Evolutionary conservation across 1,284 basidiomycete species (phyloP).

Genomic region (Sporisorium sorghi): DNA sequence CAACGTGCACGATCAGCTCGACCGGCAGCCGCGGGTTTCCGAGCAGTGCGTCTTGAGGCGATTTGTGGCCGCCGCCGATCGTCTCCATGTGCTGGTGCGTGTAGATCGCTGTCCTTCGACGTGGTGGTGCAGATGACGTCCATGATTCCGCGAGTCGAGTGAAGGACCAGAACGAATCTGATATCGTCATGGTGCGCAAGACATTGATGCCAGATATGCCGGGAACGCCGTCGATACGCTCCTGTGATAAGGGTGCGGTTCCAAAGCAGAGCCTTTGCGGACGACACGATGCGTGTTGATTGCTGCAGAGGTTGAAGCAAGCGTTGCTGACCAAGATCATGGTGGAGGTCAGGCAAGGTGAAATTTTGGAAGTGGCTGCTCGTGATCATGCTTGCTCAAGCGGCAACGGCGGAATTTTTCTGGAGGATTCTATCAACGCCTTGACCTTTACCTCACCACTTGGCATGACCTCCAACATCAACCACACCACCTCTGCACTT

Average conservation of each 20-base stretch:
- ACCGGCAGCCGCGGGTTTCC: slow-evolving; percentile 23
- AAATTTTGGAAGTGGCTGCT: slow-evolving; percentile 1
- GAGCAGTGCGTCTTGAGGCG: not conserved
- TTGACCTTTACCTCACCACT: not conserved
- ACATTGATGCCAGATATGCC: slow-evolving; percentile 10
- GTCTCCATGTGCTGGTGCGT: slow-evolving; percentile 45
- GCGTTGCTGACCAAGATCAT: slow-evolving; percentile 12
- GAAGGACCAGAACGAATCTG: slow-evolving; percentile 36
- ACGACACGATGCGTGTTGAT: not conserved
- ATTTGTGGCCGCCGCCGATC: slow-evolving; percentile 28
- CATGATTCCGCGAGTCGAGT: slow-evolving; percentile 18
- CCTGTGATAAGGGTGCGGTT: not conserved
- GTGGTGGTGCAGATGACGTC: slow-evolving; percentile 9
- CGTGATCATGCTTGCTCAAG: slow-evolving; percentile 16
- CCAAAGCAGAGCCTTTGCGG: not conserved
- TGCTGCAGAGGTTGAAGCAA: not conserved
- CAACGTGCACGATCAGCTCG: slow-evolving; percentile 37
- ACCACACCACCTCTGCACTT: not conserved
- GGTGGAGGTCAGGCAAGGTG: slow-evolving; percentile 13
- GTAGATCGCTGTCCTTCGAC: slow-evolving; percentile 20
- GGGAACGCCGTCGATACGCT: slow-evolving; percentile 18
- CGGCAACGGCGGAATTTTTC: slow-evolving; percentile 12
- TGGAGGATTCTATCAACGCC: slow-evolving; percentile 11
- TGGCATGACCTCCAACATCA: too few relatives aligned
- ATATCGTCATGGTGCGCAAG: slow-evolving; percentile 24